A percentile compares a stretch with the other conserved stretches of the same genome.
These are phyloP conservation scores for Pisolithus sp. DNA, from an alignment of 768 basidiomycete genomes.

Conservation along the genomic window DNA sequence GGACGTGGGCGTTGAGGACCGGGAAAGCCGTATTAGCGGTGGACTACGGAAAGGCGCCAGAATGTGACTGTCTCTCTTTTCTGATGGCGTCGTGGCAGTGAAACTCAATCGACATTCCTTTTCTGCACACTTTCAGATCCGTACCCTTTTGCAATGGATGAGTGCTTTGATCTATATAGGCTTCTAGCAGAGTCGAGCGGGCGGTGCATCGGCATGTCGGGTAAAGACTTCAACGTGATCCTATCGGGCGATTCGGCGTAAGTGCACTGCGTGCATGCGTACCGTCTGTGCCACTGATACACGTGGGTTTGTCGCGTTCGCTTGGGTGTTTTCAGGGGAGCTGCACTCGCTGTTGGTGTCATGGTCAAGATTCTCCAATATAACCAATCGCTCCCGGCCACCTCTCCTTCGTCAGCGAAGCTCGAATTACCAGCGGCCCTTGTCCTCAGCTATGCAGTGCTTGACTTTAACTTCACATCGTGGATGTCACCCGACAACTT, in stretches of 20 bases:
- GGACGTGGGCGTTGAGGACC: conserved; percentile 77
- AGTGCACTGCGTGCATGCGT: conserved; percentile 29
- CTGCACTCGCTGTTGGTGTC: conserved; percentile 77
- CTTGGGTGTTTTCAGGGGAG: conserved; percentile 55
- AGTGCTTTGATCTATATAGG: conserved; percentile 86
- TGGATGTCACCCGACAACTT: conserved; percentile 90
- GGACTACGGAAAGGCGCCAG: conserved; percentile 95
- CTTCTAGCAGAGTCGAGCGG: conserved; percentile 78
- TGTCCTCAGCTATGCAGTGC: conserved; percentile 83
- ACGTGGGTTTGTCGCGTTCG: conserved; percentile 5
- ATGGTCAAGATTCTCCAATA: conserved; percentile 81
- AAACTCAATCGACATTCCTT: conserved; percentile 2
- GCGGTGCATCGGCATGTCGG: conserved; percentile 79
- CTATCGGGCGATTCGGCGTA: conserved; percentile 96
- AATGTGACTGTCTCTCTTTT: conserved; percentile 54
- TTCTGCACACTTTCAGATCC: conserved; percentile 54
- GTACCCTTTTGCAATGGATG: conserved; percentile 94
- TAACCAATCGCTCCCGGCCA: conserved; percentile 26
- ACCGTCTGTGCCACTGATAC: conserved; percentile 1
- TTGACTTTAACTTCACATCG: conserved; percentile 97
- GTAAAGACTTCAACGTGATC: conserved; percentile 70
- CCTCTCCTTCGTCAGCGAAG: conserved; percentile 17
- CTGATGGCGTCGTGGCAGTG: neutral
- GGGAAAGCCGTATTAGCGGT: conserved; percentile 77
- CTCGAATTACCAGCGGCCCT: conserved; percentile 76